Conservation (phyloP, 1,284 basidiomycete genomes). For the Puccinia coronata region DNA sequence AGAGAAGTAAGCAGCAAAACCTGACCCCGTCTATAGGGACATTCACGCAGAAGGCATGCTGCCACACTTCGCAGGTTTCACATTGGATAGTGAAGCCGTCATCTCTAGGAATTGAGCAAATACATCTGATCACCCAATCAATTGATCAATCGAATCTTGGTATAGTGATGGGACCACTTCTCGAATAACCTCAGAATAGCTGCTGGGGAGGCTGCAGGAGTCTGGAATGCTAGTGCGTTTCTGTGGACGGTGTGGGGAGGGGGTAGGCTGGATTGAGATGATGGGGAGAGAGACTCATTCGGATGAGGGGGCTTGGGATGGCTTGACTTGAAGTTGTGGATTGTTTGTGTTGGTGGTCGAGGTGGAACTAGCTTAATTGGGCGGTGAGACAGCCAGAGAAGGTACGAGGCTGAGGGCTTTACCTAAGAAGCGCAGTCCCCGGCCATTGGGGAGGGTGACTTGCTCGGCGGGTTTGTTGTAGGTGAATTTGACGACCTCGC, state of each 20-base stretch:
- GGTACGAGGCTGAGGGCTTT: slow-evolving; percentile 43
- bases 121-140: too few species aligned
- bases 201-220: slow-evolving; percentile 17
- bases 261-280: slow-evolving; percentile 27
- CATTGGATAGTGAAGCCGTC: too few species aligned
- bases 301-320: slow-evolving; percentile 16
- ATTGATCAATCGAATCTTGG: slow-evolving; percentile 47
- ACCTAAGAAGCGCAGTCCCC: slow-evolving; percentile 43
- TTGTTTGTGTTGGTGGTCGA: slow-evolving; percentile 1
- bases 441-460: slow-evolving; percentile 35
- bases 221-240: not conserved
- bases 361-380: not conserved
- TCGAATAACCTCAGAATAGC: slow-evolving; percentile 46
- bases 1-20: too few species aligned
- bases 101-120: too few species aligned
- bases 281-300: slow-evolving; percentile 3
- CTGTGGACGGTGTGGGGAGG: slow-evolving; percentile 3
- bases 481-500: slow-evolving; percentile 27
- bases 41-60: too few species aligned
- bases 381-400: not conserved
- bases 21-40: too few species aligned
- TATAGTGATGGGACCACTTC: slow-evolving; percentile 27
- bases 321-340: slow-evolving; percentile 11
- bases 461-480: slow-evolving; percentile 31
- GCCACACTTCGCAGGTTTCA: too few species aligned